Conservation (phyloP, 2,329 filamentous ascomycete genomes). For the Ophiocordyceps camponoti-leonardi region DNA sequence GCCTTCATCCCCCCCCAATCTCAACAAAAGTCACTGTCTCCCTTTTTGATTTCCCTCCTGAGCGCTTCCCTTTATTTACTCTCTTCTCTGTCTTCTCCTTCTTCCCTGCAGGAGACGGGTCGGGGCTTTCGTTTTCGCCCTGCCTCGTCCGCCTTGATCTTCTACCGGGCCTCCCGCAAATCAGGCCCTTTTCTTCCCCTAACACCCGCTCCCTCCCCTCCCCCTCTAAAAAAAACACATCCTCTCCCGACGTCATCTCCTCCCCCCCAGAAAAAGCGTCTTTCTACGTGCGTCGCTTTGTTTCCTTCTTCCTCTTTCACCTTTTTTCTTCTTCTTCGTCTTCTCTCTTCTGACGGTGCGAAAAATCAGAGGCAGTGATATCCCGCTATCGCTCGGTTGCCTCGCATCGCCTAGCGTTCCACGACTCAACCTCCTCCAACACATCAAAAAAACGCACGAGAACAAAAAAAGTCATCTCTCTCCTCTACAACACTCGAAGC, state of each 20-base stretch:
- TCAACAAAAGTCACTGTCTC: too few relatives aligned
- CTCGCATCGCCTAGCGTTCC: neutral
- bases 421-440: neutral
- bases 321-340: neutral
- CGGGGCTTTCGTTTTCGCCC: too few relatives aligned
- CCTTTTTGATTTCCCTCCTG: too few relatives aligned
- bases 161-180: too few relatives aligned
- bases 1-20: too few relatives aligned
- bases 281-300: neutral
- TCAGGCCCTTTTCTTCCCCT: too few relatives aligned
- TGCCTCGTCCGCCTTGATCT: too few relatives aligned
- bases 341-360: neutral
- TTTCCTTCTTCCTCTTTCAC: constrained; percentile 1
- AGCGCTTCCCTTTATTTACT: too few relatives aligned
- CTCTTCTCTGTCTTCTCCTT: too few relatives aligned
- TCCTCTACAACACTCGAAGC: constrained; percentile 8
- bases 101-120: too few relatives aligned
- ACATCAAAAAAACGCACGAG: neutral
- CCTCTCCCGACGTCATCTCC: neutral
- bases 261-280: neutral
- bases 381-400: neutral
- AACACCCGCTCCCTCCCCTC: too few relatives aligned
- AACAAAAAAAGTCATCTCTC: neutral
- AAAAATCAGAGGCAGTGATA: too few relatives aligned
- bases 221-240: neutral